These are phyloP conservation scores for Nothophoma quercina DNA, from an alignment of 2,329 filamentous ascomycete species.

Conservation along the genomic window DNA sequence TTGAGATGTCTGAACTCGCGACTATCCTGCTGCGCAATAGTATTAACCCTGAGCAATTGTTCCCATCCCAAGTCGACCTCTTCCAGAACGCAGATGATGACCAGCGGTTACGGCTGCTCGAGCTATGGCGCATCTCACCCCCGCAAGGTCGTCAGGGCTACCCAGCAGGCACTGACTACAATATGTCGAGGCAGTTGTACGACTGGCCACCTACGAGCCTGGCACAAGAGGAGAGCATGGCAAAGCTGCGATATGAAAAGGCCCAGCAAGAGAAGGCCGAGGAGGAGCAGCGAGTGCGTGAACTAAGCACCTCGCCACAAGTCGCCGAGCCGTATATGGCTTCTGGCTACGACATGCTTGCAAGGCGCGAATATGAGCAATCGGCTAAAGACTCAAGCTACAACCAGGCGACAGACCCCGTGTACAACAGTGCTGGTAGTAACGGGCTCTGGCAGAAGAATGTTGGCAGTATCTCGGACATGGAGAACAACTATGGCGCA, in stretches of 20 bases:
- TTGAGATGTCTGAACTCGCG: conserved; percentile 56
- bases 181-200: conserved; percentile 50
- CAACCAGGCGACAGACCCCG: conserved; percentile 70
- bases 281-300: conserved; percentile 38
- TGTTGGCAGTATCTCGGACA: conserved; percentile 52
- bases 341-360: conserved; percentile 77
- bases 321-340: conserved; percentile 84
- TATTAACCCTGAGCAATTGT: conserved; percentile 73
- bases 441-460: conserved; percentile 59
- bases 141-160: conserved; percentile 55
- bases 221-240: conserved; percentile 63
- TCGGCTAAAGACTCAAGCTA: conserved; percentile 55
- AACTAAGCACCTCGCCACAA: conserved; percentile 32
- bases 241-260: conserved; percentile 67
- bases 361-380: conserved; percentile 69
- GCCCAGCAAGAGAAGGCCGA: conserved; percentile 30
- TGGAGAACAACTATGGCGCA: conserved; percentile 74
- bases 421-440: conserved; percentile 60
- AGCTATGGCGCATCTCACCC: conserved; percentile 85
- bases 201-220: conserved; percentile 65
- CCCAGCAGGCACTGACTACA: conserved; percentile 54
- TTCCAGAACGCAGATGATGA: conserved; percentile 77
- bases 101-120: conserved; percentile 77
- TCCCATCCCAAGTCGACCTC: conserved; percentile 77
- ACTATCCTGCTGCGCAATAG: conserved; percentile 69